phyloP scores from a whole-genome alignment of 352 stramenopile genomes.

The Phytophthora colocasiae region DNA sequence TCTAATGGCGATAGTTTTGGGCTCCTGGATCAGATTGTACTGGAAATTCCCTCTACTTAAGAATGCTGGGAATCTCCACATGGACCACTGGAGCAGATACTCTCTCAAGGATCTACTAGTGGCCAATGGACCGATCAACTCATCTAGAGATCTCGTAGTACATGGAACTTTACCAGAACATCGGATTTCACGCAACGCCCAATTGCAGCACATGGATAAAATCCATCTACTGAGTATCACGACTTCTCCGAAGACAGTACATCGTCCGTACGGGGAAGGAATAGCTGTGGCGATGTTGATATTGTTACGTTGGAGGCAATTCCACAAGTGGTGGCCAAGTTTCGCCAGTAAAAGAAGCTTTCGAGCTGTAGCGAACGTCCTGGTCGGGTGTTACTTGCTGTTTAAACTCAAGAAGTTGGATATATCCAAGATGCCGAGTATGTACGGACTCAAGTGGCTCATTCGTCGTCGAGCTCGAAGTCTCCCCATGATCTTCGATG shows the following conservation, averaged over 20 bases:
- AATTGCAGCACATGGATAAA: constrained; percentile 67
- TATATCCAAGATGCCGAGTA: constrained; percentile 66
- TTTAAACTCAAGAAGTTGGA: constrained; percentile 58
- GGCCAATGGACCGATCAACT: constrained; percentile 42
- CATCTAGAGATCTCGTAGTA: constrained; percentile 52
- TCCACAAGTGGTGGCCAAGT: constrained; percentile 31
- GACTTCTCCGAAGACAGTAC: constrained; percentile 58
- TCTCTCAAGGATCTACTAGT: constrained; percentile 46
- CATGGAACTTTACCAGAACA: constrained; percentile 58
- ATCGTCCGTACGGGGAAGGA: constrained; percentile 46
- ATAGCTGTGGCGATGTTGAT: constrained; percentile 22
- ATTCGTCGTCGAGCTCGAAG: constrained; percentile 57
- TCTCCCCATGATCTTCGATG: constrained; percentile 68
- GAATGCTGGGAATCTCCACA: constrained; percentile 53
- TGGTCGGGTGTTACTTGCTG: constrained; percentile 39
- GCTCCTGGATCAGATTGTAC: constrained; percentile 52
- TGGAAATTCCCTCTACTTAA: constrained; percentile 51
- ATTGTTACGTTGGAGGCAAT: constrained; percentile 30
- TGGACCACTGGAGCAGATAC: constrained; percentile 61
- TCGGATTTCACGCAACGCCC: constrained; percentile 55
- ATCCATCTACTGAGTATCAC: constrained; percentile 73
- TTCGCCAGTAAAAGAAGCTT: constrained; percentile 17
- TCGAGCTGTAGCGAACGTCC: constrained; percentile 15
- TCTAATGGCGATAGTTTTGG: constrained; percentile 43
- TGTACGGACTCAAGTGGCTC: constrained; percentile 70